Percentiles rank a stretch among this genome's conserved stretches.
Conservation (phyloP, 192 early-diverging fungal genomes). For the Neocallimastix lanati region DNA sequence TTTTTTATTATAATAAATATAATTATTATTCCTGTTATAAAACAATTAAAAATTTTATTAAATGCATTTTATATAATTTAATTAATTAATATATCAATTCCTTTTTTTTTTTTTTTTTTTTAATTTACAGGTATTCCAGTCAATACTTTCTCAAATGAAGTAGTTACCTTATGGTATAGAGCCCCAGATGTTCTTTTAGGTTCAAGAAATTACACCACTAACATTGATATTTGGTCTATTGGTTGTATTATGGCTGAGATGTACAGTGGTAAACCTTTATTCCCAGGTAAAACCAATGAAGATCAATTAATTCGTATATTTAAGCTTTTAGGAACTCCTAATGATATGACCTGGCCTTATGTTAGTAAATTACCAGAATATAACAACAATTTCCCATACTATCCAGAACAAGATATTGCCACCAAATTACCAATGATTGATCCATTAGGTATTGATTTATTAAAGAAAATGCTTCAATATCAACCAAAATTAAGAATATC, state of each 20-base stretch:
- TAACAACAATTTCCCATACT: conserved; percentile 47
- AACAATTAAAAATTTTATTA: too few relatives aligned
- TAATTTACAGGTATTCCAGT: conserved; percentile 17
- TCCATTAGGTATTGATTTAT: conserved; percentile 44
- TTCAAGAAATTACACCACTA: conserved; percentile 80
- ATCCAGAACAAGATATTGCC: conserved; percentile 38
- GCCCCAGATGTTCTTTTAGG: conserved; percentile 44
- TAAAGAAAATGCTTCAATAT: conserved; percentile 55
- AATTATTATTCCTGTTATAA: too few relatives aligned
- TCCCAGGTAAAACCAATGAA: conserved; percentile 62
- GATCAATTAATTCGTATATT: conserved; percentile 68
- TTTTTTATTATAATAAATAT: too few relatives aligned
- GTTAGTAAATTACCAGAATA: conserved; percentile 44
- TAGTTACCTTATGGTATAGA: conserved; percentile 96
- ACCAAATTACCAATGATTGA: conserved; percentile 60
- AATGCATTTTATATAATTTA: too few relatives aligned
- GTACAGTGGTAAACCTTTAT: conserved; percentile 59
- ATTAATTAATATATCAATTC: too few relatives aligned
- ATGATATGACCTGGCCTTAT: conserved; percentile 48
- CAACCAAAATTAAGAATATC: conserved; percentile 46
- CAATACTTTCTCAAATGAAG: conserved; percentile 92
- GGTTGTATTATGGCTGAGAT: conserved; percentile 98
- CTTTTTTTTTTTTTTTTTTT: too few relatives aligned
- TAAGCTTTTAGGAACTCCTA: conserved; percentile 59
- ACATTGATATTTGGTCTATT: conserved; percentile 94